Evolutionary conservation across 2,329 filamentous ascomycete genomes (phyloP), one percentile per base, ranked within the genome.

Genomic region (Elsinoe perseae): DNA sequence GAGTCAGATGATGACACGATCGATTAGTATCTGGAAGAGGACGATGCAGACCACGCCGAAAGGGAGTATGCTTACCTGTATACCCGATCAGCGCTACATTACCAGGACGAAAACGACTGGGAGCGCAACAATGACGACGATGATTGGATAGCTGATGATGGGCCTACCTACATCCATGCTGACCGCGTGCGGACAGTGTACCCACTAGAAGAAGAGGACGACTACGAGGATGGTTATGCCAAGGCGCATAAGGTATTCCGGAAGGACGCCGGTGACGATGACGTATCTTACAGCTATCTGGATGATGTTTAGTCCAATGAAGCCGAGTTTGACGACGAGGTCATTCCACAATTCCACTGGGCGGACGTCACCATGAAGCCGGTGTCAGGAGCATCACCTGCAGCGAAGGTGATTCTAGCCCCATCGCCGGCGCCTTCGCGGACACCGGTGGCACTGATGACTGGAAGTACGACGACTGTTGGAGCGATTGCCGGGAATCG

Each of bases 331-430:
- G 20, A 52, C 28, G 48, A 52, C 21, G 28, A 25, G 30, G 12
- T 52, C 18, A 38, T 52, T 25, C 48, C 48, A 6, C 7, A 36
- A 27, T 38, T 52, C 18, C 16, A 52, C 18, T 52, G 48, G 48
- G 30, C 16, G 20, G 28, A 25, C 8, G 4, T 52, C 2, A 16
- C 48, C 16, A 4, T 30, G 18, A n/a, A 8, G 9, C 28, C 32
- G 10, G 23, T 8, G 20, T 23, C 28, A 9, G 6, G 12, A 28
- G 14, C 28, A 38, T 52, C 28, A 5, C 30, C 32, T 12, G 48
- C 48, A 3, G 32, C 28, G 16, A 52, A 38, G 23, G 28, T 34
- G n/a, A 32, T 34, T 2, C 48, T 30, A 2, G 48, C 30, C 12
- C 30, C 48, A 21, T 25, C 48, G 10, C 48, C 48, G 20, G 48